Evolutionary conservation across 1,284 basidiomycete species (phyloP), one percentile per base, ranked within the genome.

Genomic region (Apiotrichum siamense): DNA sequence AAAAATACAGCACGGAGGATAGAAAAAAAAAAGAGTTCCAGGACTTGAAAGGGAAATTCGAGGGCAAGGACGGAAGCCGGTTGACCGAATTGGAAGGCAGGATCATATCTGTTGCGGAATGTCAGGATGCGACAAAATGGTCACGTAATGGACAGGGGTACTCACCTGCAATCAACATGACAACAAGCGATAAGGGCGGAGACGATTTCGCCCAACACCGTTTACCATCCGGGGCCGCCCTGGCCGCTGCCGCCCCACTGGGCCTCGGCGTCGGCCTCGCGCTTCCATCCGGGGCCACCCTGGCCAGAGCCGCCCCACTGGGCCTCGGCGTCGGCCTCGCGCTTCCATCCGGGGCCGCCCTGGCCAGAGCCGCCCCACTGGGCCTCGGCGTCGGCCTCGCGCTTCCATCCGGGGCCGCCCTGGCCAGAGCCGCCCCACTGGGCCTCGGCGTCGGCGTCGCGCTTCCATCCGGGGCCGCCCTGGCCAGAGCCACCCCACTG

Each of bases 241-340:
- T n/a, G n/a, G n/a, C n/a, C n/a, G n/a, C n/a, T n/a, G n/a, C n/a
- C 21, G 37, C 50, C 29, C 37, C 24, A 38, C 47, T 38, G 39
- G 3, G 39, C 43, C 24, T 47, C 32, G 31, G 54, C 57, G 24
- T 62, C 57, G 27, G 55, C 56, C 36, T 60, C 58, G 32, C 50
- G 45, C 52, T 63, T 60, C 59, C 61, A 62, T 1, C 44, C 25
- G 38, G 50, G 54, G 25, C 23, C 37, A 32, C 55, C 55, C 23
- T 15, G 9, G 42, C 31, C 42, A 4, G 12, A 25, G n/a, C 12
- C 12, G 24, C 39, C 39, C n/a, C 24, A 43, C 25, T 18, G 15
- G 15, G n/a, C 18, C 42, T 51, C 31, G 46, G 48, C 42, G 21
- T 24, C 50, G 47, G 52, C 49, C 47, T 59, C 58, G n/a, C 45